A percentile compares a stretch with the other conserved stretches of the same genome.
These are phyloP conservation scores for Saccharum spontaneum DNA, from an alignment of 176 grass and related monocot species.

Conservation along the genomic window DNA sequence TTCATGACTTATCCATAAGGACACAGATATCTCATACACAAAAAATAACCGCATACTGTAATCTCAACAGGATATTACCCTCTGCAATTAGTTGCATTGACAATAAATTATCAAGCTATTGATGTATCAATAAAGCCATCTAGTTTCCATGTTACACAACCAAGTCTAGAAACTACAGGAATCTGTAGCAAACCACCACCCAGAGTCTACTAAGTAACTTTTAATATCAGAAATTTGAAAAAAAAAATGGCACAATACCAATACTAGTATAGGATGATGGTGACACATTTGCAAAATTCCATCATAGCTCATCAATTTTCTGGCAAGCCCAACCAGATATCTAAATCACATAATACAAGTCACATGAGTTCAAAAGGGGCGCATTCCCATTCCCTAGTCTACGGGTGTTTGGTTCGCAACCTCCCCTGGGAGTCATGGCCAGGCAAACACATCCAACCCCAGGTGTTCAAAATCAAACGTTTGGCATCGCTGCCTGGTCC, in stretches of 20 bases:
- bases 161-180: background rate
- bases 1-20: background rate
- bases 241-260: background rate
- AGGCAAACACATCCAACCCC: background rate
- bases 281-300: background rate
- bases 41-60: background rate
- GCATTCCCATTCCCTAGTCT: slow-evolving; percentile 28
- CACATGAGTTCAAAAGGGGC: background rate
- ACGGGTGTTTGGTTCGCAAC: background rate
- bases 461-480: background rate
- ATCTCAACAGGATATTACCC: slow-evolving; percentile 7
- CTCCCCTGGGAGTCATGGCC: background rate
- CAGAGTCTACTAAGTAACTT: background rate
- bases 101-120: background rate
- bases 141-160: background rate
- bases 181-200: background rate
- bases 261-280: background rate
- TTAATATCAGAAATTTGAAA: background rate
- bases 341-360: background rate
- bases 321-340: background rate
- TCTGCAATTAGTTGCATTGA: background rate
- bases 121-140: background rate
- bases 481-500: background rate
- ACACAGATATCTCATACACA: background rate
- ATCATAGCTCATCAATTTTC: slow-evolving; percentile 26